Evolutionary conservation across 2,329 filamentous ascomycete genomes (phyloP), one percentile per base, ranked within the genome.

Genomic region (Calonectria hongkongensis): DNA sequence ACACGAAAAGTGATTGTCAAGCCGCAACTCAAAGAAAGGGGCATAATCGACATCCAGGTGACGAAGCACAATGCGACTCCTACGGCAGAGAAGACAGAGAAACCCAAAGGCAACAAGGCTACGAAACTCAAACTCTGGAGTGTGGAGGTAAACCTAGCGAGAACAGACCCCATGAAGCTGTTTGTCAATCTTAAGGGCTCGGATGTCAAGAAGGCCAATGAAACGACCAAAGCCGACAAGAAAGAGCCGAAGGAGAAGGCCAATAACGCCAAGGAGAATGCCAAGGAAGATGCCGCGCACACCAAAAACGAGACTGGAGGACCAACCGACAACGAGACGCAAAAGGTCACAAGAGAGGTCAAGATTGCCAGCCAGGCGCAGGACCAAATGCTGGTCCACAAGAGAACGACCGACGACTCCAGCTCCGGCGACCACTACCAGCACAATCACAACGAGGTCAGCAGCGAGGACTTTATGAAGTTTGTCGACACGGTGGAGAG

Each of bases 401-500:
- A 43, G 21, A 45, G 39, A n/a, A 27, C 27, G 4, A 33, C 33
- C 47, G 54, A 54, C 13, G 30, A 51, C 15, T 41, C 54, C 13
- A 18, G 18, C 3, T 54, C 54, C 12, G 54, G 21, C 8, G 54
- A 39, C 8, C 33, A 41, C 12, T n/a, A 58, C 36, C 5, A 41
- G 13, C 36, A 66, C 21, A 9, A n/a, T 4, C 4, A 51, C n/a
- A 21, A 62, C 21, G 47, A 66, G 8, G 45, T 36, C 21, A 54
- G 28, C 13, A 9, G 45, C 16, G 63, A 51, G 4, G 63, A 41
- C 10, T 66, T 66, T 15, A 27, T 28, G n/a, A 28, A 41, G 15
- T 66, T 66, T 51, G 33, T 54, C 21, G 47, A 41, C 33, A 33
- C 21, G 45, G 47, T 66, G n/a, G 63, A 50, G 13, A 25, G 7